Percentiles rank a stretch among this genome's conserved stretches.
phyloP scores from a whole-genome alignment of 257 asterid species.

The Vinca minor region DNA sequence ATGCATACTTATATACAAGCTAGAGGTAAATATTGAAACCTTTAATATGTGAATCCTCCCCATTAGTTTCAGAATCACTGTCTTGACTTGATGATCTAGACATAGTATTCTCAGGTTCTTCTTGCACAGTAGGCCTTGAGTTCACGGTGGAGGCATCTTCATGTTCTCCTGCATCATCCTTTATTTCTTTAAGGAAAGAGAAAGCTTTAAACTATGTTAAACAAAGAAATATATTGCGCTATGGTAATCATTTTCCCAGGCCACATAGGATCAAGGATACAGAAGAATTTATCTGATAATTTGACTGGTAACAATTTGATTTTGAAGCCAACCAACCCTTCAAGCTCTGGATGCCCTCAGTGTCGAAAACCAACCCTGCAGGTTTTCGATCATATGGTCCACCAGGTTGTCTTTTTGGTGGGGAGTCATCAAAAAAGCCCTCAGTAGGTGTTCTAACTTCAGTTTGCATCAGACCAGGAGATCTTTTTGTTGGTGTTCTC shows the following conservation, averaged over 20 bases:
- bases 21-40: conserved; percentile 29
- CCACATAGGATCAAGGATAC: conserved; percentile 46
- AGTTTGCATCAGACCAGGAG: conserved; percentile 26
- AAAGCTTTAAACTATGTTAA: conserved; percentile 14
- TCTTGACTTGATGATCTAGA: conserved; percentile 36
- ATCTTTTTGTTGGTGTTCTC: conserved; percentile 25
- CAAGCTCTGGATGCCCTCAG: conserved; percentile 38
- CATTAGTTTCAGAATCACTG: conserved; percentile 41
- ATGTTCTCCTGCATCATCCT: conserved; percentile 38
- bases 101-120: conserved; percentile 33
- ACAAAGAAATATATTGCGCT: conserved; percentile 8
- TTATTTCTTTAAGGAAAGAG: conserved; percentile 32
- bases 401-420: conserved; percentile 23
- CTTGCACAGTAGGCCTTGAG: conserved; percentile 33
- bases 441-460: conserved; percentile 30
- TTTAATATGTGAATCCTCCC: conserved; percentile 39
- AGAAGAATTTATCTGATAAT: conserved; percentile 31
- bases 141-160: conserved; percentile 31
- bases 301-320: conserved; percentile 28
- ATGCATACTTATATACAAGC: background rate
- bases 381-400: conserved; percentile 31
- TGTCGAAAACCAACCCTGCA: conserved; percentile 24
- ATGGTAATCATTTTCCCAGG: conserved; percentile 7
- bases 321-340: conserved; percentile 37
- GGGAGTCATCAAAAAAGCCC: conserved; percentile 26